Evolutionary conservation across 345 rosid genomes (phyloP), one percentile per base, ranked within the genome.

Genomic region (Kandelia obovata): DNA sequence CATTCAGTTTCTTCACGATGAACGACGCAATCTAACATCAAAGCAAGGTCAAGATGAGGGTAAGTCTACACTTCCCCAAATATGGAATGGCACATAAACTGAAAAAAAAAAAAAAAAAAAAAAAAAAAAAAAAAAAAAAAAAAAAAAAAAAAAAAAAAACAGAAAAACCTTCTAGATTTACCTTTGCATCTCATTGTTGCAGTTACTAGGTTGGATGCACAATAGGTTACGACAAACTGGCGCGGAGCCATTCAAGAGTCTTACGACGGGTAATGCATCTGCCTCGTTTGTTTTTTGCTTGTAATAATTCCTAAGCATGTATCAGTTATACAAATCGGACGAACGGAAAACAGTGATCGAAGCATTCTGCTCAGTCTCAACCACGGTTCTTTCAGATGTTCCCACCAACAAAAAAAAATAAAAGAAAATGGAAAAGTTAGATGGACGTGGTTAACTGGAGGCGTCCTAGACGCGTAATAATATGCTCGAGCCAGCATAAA

Each of bases 131-230:
- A 21, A 34, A 20, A 47, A n/a, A n/a, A n/a, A 55, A n/a, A 21
- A 21, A 21, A 21, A 21, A 21, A 21, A 21, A 21, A 21, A 21
- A 21, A 21, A 21, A 21, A 21, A 21, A 34, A 20, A 47, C 51
- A 66, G 43, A 55, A n/a, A 26, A 58, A 67, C 82, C 66, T 55
- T 80, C 62, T 59, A 78, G 79, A 46, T 70, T 64, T 73, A 60
- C 74, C 79, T 66, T 53, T 70, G 60, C 62, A 68, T 72, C 69
- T 73, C 63, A 73, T 76, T 80, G 76, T 82, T 67, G 86, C 98
- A 90, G 97, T 72, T 90, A 74, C 78, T 85, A 73, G 91, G 85
- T 59, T 90, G 96, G 98, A 83, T 86, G 95, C 89, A 83, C 78
- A 83, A 81, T 52, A 85, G 82, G 81, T 71, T 81, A 68, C 76